phyloP scores from a whole-genome alignment of 345 rosid genomes.

The Syzygium aqueum region DNA sequence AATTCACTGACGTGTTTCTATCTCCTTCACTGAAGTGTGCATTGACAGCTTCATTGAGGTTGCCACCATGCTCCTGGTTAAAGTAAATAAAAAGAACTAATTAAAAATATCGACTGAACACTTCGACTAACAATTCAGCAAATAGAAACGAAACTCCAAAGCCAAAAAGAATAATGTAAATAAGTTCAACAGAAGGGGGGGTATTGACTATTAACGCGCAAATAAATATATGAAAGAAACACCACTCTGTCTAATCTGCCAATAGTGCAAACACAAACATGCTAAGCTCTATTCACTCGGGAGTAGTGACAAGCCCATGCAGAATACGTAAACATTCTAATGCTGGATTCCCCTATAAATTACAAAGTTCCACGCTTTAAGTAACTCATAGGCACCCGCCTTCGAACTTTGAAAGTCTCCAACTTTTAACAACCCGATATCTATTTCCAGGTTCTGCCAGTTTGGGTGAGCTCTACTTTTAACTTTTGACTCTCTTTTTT shows the following conservation, averaged over 20 bases:
- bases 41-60: conserved; percentile 93
- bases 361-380: not conserved
- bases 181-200: not conserved
- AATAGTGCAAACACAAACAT: not conserved
- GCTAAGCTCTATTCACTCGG: not conserved
- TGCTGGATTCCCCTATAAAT: not conserved
- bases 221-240: not conserved
- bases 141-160: not conserved
- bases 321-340: not conserved
- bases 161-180: not conserved
- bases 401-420: not conserved
- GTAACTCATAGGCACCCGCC: not conserved
- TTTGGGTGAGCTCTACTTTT: not conserved
- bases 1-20: conserved; percentile 34
- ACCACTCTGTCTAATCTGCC: not conserved
- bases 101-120: not conserved
- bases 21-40: conserved; percentile 87
- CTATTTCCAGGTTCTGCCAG: not conserved
- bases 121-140: not conserved
- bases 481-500: not conserved
- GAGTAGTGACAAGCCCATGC: not conserved
- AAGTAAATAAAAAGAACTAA: conserved; percentile 8
- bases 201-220: not conserved
- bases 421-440: not conserved
- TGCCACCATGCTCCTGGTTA: conserved; percentile 76